Conservation (phyloP, 441 rosid species). For the Erodium texanum region DNA sequence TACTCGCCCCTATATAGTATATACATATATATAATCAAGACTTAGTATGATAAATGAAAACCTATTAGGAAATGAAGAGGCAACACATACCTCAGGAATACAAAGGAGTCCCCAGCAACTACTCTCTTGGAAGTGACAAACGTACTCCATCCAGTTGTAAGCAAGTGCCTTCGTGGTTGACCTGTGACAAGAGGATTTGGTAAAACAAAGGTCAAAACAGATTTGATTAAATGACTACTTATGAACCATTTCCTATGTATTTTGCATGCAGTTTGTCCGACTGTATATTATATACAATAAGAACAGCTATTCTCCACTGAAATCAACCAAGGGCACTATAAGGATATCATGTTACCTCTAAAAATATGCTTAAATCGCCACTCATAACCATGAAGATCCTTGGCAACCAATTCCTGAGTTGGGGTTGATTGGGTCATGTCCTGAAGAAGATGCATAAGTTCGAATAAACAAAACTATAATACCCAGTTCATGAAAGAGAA, state of each 20-base stretch:
- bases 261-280: background rate
- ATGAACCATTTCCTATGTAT: background rate
- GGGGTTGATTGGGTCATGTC: conserved; percentile 84
- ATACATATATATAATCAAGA: conserved; percentile 12
- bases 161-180: conserved; percentile 91
- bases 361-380: conserved; percentile 95
- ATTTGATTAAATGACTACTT: background rate
- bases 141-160: conserved; percentile 97
- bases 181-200: conserved; percentile 28
- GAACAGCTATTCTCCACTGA: too few relatives aligned
- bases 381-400: conserved; percentile 76
- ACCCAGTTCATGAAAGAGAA: background rate
- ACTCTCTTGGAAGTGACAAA: conserved; percentile 86
- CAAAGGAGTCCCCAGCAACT: conserved; percentile 87
- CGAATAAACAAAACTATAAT: background rate
- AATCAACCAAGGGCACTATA: too few relatives aligned
- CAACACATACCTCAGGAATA: conserved; percentile 63
- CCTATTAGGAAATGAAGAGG: background rate
- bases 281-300: background rate
- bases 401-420: conserved; percentile 74
- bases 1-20: conserved; percentile 60
- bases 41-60: background rate
- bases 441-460: conserved; percentile 24
- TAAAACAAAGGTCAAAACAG: background rate
- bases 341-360: conserved; percentile 44